These are phyloP conservation scores for Phyllosticta paracitricarpa DNA, from an alignment of 2,329 filamentous ascomycete genomes.

Conservation along the genomic window DNA sequence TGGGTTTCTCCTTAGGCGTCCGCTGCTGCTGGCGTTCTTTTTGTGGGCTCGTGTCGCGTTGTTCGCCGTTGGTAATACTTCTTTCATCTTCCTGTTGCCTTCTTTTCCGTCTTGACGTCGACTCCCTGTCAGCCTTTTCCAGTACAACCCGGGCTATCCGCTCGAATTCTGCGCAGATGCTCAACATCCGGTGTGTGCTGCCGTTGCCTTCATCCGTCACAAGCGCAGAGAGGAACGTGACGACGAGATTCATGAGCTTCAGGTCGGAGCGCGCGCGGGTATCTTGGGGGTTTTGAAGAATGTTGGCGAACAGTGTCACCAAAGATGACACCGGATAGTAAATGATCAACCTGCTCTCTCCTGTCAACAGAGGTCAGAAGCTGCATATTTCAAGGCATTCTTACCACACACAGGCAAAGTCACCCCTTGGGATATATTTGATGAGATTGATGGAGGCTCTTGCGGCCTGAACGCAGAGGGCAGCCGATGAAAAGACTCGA, in stretches of 20 bases:
- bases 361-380: conserved; percentile 19
- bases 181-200: conserved; percentile 86
- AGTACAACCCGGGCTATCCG: conserved; percentile 84
- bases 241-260: conserved; percentile 83
- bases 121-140: conserved; percentile 82
- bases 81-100: conserved; percentile 55
- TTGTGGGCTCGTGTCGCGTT: conserved; percentile 14
- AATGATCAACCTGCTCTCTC: conserved; percentile 58
- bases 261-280: conserved; percentile 79
- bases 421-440: conserved; percentile 92
- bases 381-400: conserved; percentile 19
- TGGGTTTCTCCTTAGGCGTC: conserved; percentile 13
- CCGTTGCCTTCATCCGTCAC: conserved; percentile 84
- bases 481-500: conserved; percentile 85
- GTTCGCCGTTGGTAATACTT: conserved; percentile 19
- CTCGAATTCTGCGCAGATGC: conserved; percentile 92
- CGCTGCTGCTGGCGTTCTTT: conserved; percentile 23
- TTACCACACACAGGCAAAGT: conserved; percentile 91
- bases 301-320: conserved; percentile 92
- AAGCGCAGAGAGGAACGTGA: conserved; percentile 81
- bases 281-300: conserved; percentile 89
- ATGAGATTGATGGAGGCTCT: conserved; percentile 86
- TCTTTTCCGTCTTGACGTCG: conserved; percentile 69
- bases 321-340: conserved; percentile 95
- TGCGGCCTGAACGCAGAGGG: conserved; percentile 84